Evolutionary conservation across 345 rosid species (phyloP).

Genomic region (Microcos paniculata): DNA sequence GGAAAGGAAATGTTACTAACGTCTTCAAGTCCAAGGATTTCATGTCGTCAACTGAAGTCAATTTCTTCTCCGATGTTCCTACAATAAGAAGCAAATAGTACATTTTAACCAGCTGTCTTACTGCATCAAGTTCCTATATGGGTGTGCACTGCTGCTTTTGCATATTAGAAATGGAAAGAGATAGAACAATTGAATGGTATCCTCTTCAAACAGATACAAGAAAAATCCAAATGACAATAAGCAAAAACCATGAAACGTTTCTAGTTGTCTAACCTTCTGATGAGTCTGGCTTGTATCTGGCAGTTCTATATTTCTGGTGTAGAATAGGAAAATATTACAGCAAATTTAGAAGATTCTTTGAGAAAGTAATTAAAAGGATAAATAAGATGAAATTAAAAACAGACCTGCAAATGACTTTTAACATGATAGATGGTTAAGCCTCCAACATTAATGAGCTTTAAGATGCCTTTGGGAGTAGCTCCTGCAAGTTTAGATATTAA

Average conservation of each 20-base stretch:
- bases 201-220: background rate
- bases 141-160: background rate
- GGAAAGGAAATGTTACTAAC: constrained; percentile 36
- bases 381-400: constrained; percentile 6
- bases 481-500: constrained; percentile 45
- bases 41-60: constrained; percentile 49
- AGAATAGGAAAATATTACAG: constrained; percentile 14
- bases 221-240: background rate
- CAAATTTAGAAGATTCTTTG: constrained; percentile 12
- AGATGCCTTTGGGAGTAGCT: constrained; percentile 91
- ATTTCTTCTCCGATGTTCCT: constrained; percentile 55
- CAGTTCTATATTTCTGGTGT: constrained; percentile 88
- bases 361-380: constrained; percentile 7
- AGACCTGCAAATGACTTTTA: constrained; percentile 96
- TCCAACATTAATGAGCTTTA: constrained; percentile 76
- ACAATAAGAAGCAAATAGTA: constrained; percentile 23
- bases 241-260: background rate
- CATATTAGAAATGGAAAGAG: background rate
- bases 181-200: background rate
- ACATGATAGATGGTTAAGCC: constrained; percentile 92
- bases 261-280: constrained; percentile 41
- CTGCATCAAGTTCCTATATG: background rate
- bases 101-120: background rate
- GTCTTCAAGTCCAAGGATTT: constrained; percentile 68
- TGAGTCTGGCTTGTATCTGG: constrained; percentile 80